Evolutionary conservation across 164 flowering plant genomes (phyloP), one percentile per base, ranked within the genome.

Genomic region (Cinnamomum chago): DNA sequence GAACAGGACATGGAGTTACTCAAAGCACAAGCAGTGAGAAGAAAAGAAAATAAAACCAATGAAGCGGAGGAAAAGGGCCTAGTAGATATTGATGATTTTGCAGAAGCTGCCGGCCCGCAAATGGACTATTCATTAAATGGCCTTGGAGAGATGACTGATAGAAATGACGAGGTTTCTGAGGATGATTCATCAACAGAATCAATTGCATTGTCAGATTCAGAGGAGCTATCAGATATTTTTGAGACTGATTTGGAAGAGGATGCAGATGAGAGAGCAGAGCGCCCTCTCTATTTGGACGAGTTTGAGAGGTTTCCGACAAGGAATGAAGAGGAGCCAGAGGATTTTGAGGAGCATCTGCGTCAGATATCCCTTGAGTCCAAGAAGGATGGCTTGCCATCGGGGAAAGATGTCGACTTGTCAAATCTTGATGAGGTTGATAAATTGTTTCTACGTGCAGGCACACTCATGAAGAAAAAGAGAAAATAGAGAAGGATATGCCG

Each of bases 341-440:
- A 90, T 80, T 89, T 95, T 67, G 89, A 87, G 66, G 93, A 87
- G 66, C 90, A 93, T 74, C 76, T 90, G 71, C 83, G 87, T 27
- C 87, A 84, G 77, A 83, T 92, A 79, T 87, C 97, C 10, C 17
- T 71, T 9, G 79, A 84, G 27, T 82, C 88, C 0, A 88, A 74
- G 77, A 84, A 76, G 28, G 77, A 72, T 15, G 75, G 81, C 68
- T 55, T 55, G 60, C 65, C 74, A 23, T 35, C 33, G 1, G 79
- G 28, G 15, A 79, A 82, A 67, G 83, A 84, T 70, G 76, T 18
- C 0, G 79, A 87, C 23, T 25, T 78, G 22, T 86, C 85, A 5
- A 86, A 88, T 33, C 80, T 92, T 70, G 98, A 93, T 82, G 99
- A 95, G 79, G 92, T 93, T 47, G 99, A 95, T 77, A 78, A 75